Evolutionary conservation across 345 rosid species (phyloP).

Genomic region (Syzygium aqueum): DNA sequence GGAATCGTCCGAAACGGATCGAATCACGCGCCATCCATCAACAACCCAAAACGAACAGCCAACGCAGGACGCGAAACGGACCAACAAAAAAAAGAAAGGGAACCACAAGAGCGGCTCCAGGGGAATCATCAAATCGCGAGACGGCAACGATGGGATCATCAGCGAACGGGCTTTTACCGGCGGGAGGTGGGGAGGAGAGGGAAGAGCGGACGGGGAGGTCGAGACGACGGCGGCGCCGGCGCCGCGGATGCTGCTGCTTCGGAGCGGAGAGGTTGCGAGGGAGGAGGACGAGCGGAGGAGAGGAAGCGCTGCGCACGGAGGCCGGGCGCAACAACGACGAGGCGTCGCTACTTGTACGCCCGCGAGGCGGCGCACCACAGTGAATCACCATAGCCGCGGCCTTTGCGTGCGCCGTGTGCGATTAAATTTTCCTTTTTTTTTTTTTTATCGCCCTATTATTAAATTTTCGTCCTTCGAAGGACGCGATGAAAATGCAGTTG

Average conservation of each 20-base stretch:
- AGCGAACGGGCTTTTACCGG: not conserved
- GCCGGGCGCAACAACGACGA: not conserved
- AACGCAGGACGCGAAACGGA: not conserved
- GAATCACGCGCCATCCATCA: not conserved
- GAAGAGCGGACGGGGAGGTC: not conserved
- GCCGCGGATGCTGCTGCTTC: not conserved
- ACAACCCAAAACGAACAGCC: not conserved
- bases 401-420: not conserved
- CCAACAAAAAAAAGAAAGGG: not conserved
- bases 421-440: not conserved
- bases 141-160: rapidly evolving
- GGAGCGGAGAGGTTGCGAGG: not conserved
- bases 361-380: not conserved
- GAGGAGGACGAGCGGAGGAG: not conserved
- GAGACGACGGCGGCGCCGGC: not conserved
- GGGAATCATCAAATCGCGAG: not conserved
- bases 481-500: too few species aligned
- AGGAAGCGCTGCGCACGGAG: not conserved
- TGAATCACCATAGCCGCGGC: not conserved
- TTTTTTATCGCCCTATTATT: not conserved
- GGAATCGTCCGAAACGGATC: not conserved
- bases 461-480: too few species aligned
- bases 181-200: not conserved
- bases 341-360: not conserved
- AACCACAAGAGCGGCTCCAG: not conserved